These are phyloP conservation scores for Nothophytophthora sp. DNA, from an alignment of 352 stramenopile genomes.

Conservation along the genomic window DNA sequence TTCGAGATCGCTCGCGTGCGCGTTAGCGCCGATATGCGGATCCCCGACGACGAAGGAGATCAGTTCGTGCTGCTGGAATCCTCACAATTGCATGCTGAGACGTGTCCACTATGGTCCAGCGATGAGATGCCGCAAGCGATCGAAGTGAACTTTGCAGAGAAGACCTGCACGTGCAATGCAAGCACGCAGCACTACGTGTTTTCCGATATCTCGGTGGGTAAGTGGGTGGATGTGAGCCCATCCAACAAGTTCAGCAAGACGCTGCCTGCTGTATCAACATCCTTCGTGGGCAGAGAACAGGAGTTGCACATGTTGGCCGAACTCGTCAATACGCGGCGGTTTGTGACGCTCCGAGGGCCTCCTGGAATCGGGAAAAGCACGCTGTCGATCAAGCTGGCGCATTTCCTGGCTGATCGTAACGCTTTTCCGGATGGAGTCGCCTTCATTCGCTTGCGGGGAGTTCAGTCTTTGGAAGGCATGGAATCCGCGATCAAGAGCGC, in stretches of 20 bases:
- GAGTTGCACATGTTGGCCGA: slow-evolving; percentile 71
- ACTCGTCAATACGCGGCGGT: slow-evolving; percentile 54
- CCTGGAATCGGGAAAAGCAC: slow-evolving; percentile 83
- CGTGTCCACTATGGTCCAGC: slow-evolving; percentile 39
- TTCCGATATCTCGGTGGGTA: slow-evolving; percentile 67
- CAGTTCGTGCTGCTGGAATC: slow-evolving; percentile 82
- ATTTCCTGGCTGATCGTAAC: slow-evolving; percentile 74
- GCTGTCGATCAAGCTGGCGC: slow-evolving; percentile 65
- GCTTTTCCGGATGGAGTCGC: slow-evolving; percentile 75
- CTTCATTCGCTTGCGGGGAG: slow-evolving; percentile 67
- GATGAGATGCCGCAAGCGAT: slow-evolving; percentile 33
- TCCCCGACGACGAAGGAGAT: slow-evolving; percentile 60
- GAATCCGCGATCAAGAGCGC: slow-evolving; percentile 75
- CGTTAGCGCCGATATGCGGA: slow-evolving; percentile 70
- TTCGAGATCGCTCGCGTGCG: slow-evolving; percentile 77
- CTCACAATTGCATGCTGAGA: slow-evolving; percentile 55
- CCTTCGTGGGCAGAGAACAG: slow-evolving; percentile 75
- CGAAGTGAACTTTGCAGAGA: slow-evolving; percentile 50
- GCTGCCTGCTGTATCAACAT: slow-evolving; percentile 62
- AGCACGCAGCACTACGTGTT: slow-evolving; percentile 65
- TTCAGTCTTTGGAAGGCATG: slow-evolving; percentile 71
- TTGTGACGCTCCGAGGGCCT: slow-evolving; percentile 74
- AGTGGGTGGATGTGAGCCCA: slow-evolving; percentile 75
- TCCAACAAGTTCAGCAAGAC: slow-evolving; percentile 72
- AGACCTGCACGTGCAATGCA: slow-evolving; percentile 56